Evolutionary conservation across 1,284 basidiomycete species (phyloP).

Genomic region (Rhodotorula glutinis): DNA sequence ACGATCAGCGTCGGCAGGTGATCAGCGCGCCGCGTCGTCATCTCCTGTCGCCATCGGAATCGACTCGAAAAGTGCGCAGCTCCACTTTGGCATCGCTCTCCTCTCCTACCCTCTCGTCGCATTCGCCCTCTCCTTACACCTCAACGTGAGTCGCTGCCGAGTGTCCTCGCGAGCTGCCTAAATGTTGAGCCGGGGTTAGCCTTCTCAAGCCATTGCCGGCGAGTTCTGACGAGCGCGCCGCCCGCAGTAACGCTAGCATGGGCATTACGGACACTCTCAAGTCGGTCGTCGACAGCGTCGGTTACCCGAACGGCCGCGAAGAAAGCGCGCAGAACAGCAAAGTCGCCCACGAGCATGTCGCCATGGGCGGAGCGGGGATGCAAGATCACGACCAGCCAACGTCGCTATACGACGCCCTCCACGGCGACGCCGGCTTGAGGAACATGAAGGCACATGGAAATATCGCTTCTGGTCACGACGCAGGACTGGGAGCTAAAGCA

Average conservation of each 20-base stretch:
- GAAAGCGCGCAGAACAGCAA: not conserved
- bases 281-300: conserved; percentile 18
- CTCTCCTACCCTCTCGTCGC: no score
- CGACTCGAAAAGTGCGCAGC: not conserved
- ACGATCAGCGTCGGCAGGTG: not conserved
- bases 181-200: not conserved
- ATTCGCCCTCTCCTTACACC: not conserved
- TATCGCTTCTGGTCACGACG: conserved; percentile 19
- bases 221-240: no score
- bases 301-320: conserved; percentile 16
- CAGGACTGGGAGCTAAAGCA: conserved; percentile 20
- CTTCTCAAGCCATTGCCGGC: not conserved
- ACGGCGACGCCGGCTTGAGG: conserved; percentile 5
- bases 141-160: not conserved
- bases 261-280: not conserved
- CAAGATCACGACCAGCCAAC: conserved; percentile 9
- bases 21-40: not conserved
- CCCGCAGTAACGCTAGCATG: no score
- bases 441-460: conserved; percentile 13
- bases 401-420: conserved; percentile 2
- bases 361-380: conserved; percentile 6
- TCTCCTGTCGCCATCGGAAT: not conserved
- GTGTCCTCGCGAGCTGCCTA: not conserved
- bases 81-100: no score
- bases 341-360: conserved; percentile 15